Percentiles rank a stretch among this genome's conserved stretches.
These are phyloP conservation scores for Phoma sp. DNA, from an alignment of 2,329 filamentous ascomycete species.

Conservation along the genomic window DNA sequence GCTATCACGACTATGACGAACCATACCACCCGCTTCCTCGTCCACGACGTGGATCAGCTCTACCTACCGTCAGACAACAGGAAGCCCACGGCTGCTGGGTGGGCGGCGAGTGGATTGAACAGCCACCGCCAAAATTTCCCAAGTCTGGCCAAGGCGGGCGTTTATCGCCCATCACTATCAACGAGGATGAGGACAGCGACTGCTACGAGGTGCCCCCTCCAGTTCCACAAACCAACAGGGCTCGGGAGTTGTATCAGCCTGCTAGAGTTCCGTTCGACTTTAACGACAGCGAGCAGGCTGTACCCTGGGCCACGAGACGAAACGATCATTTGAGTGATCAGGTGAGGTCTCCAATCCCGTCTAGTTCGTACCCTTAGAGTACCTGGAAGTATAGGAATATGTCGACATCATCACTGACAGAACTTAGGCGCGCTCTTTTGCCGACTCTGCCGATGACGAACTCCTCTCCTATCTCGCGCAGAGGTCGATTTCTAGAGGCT, in stretches of 20 bases:
- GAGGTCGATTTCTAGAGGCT: constrained; percentile 27
- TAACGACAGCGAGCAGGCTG: constrained; percentile 19
- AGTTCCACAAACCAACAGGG: background rate
- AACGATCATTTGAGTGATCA: background rate
- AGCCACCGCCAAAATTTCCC: background rate
- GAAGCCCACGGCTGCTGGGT: constrained; percentile 7
- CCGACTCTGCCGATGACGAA: constrained; percentile 20
- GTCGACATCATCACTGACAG: background rate
- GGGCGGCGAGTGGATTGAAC: constrained; percentile 1
- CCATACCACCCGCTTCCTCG: constrained; percentile 1
- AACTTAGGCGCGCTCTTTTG: constrained; percentile 22
- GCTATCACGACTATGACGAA: background rate
- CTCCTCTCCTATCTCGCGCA: constrained; percentile 26
- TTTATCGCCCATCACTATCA: background rate
- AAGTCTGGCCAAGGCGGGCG: background rate
- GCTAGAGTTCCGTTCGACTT: too few species aligned
- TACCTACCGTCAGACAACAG: background rate
- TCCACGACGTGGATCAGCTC: background rate
- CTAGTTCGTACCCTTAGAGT: background rate
- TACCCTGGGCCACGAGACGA: constrained; percentile 17
- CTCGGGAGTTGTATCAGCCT: too few species aligned
- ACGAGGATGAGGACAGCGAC: background rate
- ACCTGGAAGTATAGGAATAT: background rate
- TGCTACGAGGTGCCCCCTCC: constrained; percentile 12
- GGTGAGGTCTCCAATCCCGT: background rate